Percentiles rank a stretch among this genome's conserved stretches.
Evolutionary conservation across 2,329 filamentous ascomycete species (phyloP).

Genomic region (Alternaria gansuensis): DNA sequence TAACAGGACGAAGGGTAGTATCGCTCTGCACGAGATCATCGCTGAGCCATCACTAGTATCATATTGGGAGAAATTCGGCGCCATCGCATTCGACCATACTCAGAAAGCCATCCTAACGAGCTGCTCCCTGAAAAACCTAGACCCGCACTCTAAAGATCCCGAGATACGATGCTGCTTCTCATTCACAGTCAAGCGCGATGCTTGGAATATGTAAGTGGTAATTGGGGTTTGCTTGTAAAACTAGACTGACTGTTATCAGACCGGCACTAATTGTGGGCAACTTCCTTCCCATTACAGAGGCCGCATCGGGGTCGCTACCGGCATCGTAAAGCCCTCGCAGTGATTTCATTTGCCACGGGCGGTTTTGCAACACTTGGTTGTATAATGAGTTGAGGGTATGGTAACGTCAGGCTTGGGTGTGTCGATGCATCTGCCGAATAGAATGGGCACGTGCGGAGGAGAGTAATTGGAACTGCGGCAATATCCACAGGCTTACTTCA

Average conservation of each 20-base stretch:
- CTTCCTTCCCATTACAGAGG: slow-evolving; percentile 83
- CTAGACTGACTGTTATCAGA: slow-evolving; percentile 56
- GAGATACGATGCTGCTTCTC: slow-evolving; percentile 95
- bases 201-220: slow-evolving; percentile 87
- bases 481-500: slow-evolving; percentile 7
- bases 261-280: slow-evolving; percentile 96
- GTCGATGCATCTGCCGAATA: not conserved
- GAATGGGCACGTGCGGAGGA: not conserved
- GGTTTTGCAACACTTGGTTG: slow-evolving; percentile 1
- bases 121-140: slow-evolving; percentile 83
- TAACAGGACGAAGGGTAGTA: slow-evolving; percentile 74
- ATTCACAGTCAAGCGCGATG: slow-evolving; percentile 93
- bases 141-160: slow-evolving; percentile 68
- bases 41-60: slow-evolving; percentile 93
- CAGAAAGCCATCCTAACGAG: slow-evolving; percentile 96
- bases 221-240: not conserved
- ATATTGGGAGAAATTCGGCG: slow-evolving; percentile 99
- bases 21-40: slow-evolving; percentile 94
- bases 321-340: slow-evolving; percentile 12
- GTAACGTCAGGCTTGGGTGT: not conserved
- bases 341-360: not conserved
- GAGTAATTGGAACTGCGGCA: slow-evolving; percentile 1
- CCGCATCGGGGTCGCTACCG: slow-evolving; percentile 34
- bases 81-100: slow-evolving; percentile 91
- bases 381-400: not conserved